Percentiles rank a stretch among this genome's conserved stretches.
These are phyloP conservation scores for Hanseniaspora gamundiae DNA, from an alignment of 1,139 yeast species.

Conservation along the genomic window DNA sequence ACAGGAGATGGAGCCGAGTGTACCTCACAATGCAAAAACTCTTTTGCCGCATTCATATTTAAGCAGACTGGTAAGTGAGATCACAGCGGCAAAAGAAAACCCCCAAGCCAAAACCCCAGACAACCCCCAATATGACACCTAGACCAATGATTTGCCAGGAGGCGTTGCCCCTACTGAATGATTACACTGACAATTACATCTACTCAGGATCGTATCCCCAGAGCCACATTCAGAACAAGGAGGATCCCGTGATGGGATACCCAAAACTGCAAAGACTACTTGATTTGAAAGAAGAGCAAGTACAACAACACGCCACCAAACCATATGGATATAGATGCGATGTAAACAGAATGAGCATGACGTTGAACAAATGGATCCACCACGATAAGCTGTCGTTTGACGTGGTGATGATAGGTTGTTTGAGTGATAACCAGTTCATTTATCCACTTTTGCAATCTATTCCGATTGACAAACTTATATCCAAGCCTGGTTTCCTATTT, in stretches of 20 bases:
- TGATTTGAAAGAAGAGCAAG: conserved; percentile 44
- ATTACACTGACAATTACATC: conserved; percentile 58
- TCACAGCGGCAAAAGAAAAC: background rate
- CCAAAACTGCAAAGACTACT: conserved; percentile 67
- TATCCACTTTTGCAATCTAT: conserved; percentile 47
- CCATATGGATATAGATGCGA: conserved; percentile 56
- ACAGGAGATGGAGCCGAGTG: too few relatives aligned
- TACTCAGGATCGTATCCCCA: conserved; percentile 54
- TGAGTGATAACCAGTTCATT: conserved; percentile 58
- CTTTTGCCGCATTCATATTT: too few relatives aligned
- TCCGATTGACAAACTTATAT: conserved; percentile 61
- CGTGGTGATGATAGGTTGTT: conserved; percentile 83
- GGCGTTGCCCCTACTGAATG: conserved; percentile 30
- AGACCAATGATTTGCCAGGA: background rate
- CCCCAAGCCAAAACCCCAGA: conserved; percentile 6
- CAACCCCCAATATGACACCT: background rate
- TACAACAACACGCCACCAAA: conserved; percentile 36
- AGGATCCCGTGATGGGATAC: conserved; percentile 64
- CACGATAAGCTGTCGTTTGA: conserved; percentile 55
- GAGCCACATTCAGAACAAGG: conserved; percentile 48
- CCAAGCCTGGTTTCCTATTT: conserved; percentile 77
- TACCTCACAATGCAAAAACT: too few relatives aligned
- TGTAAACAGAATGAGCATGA: conserved; percentile 41
- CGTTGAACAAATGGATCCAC: conserved; percentile 49
- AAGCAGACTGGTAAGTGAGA: too few relatives aligned